Conservation (phyloP, 305 asterid genomes). For the Fraxinus sp. region DNA sequence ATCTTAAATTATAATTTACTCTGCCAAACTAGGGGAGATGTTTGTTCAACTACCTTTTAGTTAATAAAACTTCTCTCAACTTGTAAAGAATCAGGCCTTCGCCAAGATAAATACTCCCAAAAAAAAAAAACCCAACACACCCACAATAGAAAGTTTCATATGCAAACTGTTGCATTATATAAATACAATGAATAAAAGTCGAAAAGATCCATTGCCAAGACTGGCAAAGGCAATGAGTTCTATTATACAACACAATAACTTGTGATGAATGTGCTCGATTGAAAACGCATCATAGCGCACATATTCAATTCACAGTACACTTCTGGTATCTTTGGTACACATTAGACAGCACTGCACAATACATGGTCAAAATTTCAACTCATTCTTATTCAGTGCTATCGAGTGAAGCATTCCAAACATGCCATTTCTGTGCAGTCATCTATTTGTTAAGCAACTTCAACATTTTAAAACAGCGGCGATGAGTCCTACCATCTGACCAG, state of each 20-base stretch:
- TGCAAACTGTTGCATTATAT: not conserved
- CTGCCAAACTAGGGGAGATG: too few species aligned
- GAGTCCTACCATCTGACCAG: not conserved
- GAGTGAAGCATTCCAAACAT: too few species aligned
- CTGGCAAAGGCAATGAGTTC: not conserved
- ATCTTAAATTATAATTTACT: too few species aligned
- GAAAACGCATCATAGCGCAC: not conserved
- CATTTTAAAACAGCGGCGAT: not conserved
- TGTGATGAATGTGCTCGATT: conserved; percentile 8
- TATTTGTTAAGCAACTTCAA: not conserved
- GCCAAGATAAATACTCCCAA: too few species aligned
- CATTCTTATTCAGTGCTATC: too few species aligned
- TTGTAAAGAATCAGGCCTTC: not conserved
- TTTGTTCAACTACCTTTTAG: too few species aligned
- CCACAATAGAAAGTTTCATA: not conserved
- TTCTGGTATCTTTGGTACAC: not conserved
- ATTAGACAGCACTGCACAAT: not conserved
- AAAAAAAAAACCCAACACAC: too few species aligned
- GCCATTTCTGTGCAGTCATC: not conserved
- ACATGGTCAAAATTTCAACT: not conserved
- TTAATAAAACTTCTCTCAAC: not conserved
- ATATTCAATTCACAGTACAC: not conserved
- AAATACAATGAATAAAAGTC: not conserved
- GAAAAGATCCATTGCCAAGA: not conserved
- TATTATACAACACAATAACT: not conserved